Evolutionary conservation across 352 stramenopile genomes (phyloP).

Genomic region (Blastocystis hominis): DNA sequence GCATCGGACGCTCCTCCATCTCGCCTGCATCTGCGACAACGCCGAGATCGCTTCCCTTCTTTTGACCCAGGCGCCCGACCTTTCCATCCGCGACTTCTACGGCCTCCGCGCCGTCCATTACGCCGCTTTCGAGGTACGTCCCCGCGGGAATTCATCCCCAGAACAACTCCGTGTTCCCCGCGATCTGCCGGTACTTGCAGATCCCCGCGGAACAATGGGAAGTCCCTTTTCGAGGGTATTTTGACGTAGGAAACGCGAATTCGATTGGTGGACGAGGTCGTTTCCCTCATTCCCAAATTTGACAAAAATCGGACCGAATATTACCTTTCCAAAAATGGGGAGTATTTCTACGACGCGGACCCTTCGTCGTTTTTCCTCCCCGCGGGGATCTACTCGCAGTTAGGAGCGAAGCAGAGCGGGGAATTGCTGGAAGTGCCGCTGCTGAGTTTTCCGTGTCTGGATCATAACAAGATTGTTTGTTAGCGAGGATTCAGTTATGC

Average conservation of each 20-base stretch:
- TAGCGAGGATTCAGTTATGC: neutral
- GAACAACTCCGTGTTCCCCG: neutral
- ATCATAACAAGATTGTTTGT: neutral
- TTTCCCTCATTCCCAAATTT: neutral
- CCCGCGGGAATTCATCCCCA: neutral
- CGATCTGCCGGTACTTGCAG: neutral
- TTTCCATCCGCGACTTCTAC: neutral
- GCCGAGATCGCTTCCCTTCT: neutral
- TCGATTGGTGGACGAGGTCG: neutral
- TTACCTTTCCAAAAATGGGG: neutral
- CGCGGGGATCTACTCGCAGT: neutral
- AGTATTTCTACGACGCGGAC: neutral
- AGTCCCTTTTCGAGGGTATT: neutral
- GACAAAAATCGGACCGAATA: neutral
- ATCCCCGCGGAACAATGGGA: neutral
- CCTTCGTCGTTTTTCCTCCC: slow-evolving; percentile 5
- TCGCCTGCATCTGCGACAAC: neutral
- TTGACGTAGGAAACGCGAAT: neutral
- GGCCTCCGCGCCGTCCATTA: slow-evolving; percentile 25
- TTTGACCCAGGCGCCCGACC: neutral
- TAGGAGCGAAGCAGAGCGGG: neutral
- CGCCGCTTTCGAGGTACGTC: neutral
- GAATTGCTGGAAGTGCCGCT: neutral
- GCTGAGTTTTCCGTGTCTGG: neutral
- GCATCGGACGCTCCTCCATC: slow-evolving; percentile 2